Evolutionary conservation across 352 stramenopile genomes (phyloP), one percentile per base, ranked within the genome.

Genomic region (Globisporangium emineosum): DNA sequence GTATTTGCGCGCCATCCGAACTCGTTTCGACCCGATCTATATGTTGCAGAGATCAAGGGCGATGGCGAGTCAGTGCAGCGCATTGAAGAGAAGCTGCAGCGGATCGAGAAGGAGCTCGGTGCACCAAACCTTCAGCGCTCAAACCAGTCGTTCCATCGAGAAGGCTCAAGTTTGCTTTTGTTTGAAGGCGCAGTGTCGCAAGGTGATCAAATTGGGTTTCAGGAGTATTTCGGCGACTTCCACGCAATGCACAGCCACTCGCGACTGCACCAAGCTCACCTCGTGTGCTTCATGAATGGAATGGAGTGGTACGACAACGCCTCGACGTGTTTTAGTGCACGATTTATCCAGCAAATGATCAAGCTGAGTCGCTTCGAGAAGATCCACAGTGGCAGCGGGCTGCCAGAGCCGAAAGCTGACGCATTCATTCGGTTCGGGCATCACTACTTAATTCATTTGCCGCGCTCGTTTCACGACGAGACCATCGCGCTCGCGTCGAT

Each of bases 331-430:
- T 91, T 93, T 64, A 79, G 79, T 42, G 76, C 79, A 9, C 87
- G 83, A 47, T 90, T 93, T 64, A 71, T 89, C 9, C 79, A 88
- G 60, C 83, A 93, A 67, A 92, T 93, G 83, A 80, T 92, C 33
- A 90, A 88, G 54, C 54, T 93, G 47, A 81, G 77, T 23, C 65
- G 81, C 30, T 91, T 86, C 37, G 81, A 91, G 64, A 71, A 83
- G 29, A 62, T 89, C 17, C 83, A 88, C 37, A 78, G 71, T 8
- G 72, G 69, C 13, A 52, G 33, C 6, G 62, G 54, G 23, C 33
- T 47, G 43, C 25, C 54, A 19, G 33, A 73, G 3, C 68, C 78
- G 15, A 78, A 74, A 35, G 69, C 75, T 2, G 90, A 91, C 52
- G 83, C 85, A 3, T 90, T 89, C 49, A 73, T 89, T 53, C 81